Evolutionary conservation across 345 rosid genomes (phyloP).

Genomic region (Pistacia vera): DNA sequence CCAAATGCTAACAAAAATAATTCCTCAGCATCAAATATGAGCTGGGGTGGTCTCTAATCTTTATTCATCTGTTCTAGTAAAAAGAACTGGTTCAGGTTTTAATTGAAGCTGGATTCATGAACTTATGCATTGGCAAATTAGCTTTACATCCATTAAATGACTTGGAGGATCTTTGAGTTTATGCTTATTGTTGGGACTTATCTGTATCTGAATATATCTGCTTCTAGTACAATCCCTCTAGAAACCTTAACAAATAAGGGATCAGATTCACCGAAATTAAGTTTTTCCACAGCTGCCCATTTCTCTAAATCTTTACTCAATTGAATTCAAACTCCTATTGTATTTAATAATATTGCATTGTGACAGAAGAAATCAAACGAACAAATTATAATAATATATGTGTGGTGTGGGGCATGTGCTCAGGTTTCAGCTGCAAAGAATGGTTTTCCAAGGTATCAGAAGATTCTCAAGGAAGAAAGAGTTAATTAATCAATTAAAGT

Average conservation of each 20-base stretch:
- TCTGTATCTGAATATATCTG: not conserved
- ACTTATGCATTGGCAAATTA: not conserved
- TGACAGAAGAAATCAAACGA: not conserved
- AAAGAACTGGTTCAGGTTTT: not conserved
- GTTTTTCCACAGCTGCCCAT: not conserved
- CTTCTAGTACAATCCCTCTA: not conserved
- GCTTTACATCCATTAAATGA: not conserved
- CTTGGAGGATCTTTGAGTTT: not conserved
- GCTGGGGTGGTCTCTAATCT: not conserved
- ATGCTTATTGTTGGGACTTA: not conserved
- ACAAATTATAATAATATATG: not conserved
- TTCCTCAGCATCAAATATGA: not conserved
- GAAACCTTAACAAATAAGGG: constrained; percentile 1
- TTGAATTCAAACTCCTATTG: not conserved
- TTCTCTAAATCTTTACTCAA: not conserved
- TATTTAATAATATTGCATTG: not conserved
- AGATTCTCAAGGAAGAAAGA: constrained; percentile 60
- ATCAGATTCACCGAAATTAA: not conserved
- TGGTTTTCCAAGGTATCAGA: constrained; percentile 74
- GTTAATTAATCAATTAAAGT: not conserved
- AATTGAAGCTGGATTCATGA: not conserved
- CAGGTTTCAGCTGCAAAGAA: constrained; percentile 93
- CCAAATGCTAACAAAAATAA: not conserved
- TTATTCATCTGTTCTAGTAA: not conserved
- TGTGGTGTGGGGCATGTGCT: not conserved